phyloP scores from a whole-genome alignment of 805 yeast genomes.

The Starmerella etchellsii region DNA sequence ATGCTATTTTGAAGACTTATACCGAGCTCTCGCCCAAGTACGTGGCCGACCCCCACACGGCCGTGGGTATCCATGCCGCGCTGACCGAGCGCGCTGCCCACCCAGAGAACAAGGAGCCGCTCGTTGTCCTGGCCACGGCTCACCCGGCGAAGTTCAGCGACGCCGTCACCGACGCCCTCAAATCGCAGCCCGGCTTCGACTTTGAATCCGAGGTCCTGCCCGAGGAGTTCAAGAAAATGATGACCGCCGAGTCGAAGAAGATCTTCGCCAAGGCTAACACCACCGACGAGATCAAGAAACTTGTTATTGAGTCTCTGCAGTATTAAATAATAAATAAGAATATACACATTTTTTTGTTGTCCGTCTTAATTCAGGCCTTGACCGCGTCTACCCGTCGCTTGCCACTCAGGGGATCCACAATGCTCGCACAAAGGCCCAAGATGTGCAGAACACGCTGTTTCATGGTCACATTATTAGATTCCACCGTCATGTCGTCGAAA shows the following conservation, averaged over 20 bases:
- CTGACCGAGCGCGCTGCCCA: conserved; percentile 38
- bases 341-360: neutral
- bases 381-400: conserved; percentile 6
- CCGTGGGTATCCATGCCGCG: conserved; percentile 82
- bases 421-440: conserved; percentile 57
- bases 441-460: conserved; percentile 75
- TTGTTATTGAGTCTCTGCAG: conserved; percentile 58
- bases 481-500: conserved; percentile 51
- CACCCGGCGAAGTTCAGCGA: conserved; percentile 98
- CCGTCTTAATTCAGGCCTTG: neutral
- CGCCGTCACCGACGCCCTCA: conserved; percentile 76
- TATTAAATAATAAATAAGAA: conserved; percentile 27
- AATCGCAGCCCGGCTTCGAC: conserved; percentile 54
- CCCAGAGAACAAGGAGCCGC: conserved; percentile 27
- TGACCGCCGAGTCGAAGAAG: conserved; percentile 62
- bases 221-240: conserved; percentile 62
- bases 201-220: conserved; percentile 86
- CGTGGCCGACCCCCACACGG: conserved; percentile 90
- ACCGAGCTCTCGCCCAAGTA: conserved; percentile 45
- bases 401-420: conserved; percentile 61
- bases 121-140: conserved; percentile 83
- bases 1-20: conserved; percentile 63
- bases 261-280: conserved; percentile 32
- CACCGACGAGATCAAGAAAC: conserved; percentile 45
- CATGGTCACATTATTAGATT: conserved; percentile 61